These are phyloP conservation scores for Geosmithia morbida DNA, from an alignment of 2,329 filamentous ascomycete species.

Conservation along the genomic window DNA sequence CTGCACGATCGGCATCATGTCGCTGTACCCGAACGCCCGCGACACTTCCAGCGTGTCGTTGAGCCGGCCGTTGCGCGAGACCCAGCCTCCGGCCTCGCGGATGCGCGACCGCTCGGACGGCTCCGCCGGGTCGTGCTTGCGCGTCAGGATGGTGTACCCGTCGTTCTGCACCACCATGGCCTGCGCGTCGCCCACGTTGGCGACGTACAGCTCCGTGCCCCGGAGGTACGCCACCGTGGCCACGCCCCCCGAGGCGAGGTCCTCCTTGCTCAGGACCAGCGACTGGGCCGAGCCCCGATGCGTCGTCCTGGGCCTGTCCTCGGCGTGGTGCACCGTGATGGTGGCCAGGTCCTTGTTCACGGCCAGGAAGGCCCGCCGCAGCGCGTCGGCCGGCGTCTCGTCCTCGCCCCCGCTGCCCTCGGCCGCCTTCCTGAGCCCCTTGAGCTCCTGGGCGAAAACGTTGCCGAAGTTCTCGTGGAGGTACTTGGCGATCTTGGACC, in stretches of 20 bases:
- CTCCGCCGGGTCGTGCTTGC: constrained; percentile 88
- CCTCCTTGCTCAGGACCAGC: constrained; percentile 73
- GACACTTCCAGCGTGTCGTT: constrained; percentile 89
- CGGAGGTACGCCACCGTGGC: constrained; percentile 86
- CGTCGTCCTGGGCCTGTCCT: constrained; percentile 51
- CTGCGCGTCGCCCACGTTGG: constrained; percentile 90
- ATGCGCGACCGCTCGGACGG: constrained; percentile 74
- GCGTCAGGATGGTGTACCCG: constrained; percentile 67
- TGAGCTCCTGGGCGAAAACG: constrained; percentile 71
- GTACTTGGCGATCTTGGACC: constrained; percentile 92
- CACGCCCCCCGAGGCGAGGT: constrained; percentile 78
- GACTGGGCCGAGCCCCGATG: constrained; percentile 60
- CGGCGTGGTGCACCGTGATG: constrained; percentile 64
- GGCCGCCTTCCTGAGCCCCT: constrained; percentile 46
- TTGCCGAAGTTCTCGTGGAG: constrained; percentile 90
- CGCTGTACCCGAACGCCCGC: constrained; percentile 86
- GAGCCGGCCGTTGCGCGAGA: constrained; percentile 84
- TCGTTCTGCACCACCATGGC: constrained; percentile 91
- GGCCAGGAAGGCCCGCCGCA: constrained; percentile 72
- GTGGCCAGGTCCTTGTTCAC: constrained; percentile 92
- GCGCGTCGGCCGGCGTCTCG: constrained; percentile 69
- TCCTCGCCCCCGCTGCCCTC: constrained; percentile 17
- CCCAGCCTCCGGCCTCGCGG: constrained; percentile 86
- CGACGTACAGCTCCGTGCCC: constrained; percentile 80
- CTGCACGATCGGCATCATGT: constrained; percentile 84